Base-by-base conservation (phyloP, 805 yeast genomes). In the Metschnikowia aberdeeniae region DNA sequence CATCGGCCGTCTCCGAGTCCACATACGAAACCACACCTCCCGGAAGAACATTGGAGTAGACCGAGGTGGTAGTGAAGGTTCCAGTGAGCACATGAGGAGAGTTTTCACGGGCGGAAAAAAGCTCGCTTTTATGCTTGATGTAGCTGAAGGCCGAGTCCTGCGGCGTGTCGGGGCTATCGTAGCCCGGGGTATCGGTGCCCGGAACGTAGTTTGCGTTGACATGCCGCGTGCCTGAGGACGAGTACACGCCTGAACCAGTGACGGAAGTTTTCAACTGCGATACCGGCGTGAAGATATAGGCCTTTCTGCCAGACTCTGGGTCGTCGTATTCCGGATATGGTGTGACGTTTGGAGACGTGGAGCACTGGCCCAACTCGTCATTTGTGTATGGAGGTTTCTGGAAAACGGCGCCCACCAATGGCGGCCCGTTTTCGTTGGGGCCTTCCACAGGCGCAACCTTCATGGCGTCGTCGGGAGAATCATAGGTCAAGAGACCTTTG, bases 341-440 rank as follows among this genome's bases (percentile, higher is more conserved):
- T 3, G 61, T 57, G 31, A 70, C 71, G 46, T 72, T 67, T 5
- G 73, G 73, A 52, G 71, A 64, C 12, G 73, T 60, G 14, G 62
- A 61, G 55, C 82, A 82, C 64, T 84, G 89, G 46, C 89, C 95
- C 45, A 86, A 76, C 59, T 92, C 97, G 60, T 89, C 96, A 45
- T 83, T 81, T 35, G 81, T 81, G 52, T 82, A 81, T 31, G 82
- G 79, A 1, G 87, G 86, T 49, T 92, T 78, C 50, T 83, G 66
- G 63, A 87, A 92, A 7, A 93, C 96, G 27, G 87, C 93, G 26
- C 99, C 99, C 30, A 86, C 81, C 27, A 89, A 63, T n/a, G 99
- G 98, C 11, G 98, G 98, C 0, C 96, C 95, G 45, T 67, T 68
- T 54, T 87, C 82, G 52, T 84, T 76, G 19, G 84, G 86, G 8